Evolutionary conservation across 169 alveolate species (phyloP).

Genomic region (Amoebophrya sp.): DNA sequence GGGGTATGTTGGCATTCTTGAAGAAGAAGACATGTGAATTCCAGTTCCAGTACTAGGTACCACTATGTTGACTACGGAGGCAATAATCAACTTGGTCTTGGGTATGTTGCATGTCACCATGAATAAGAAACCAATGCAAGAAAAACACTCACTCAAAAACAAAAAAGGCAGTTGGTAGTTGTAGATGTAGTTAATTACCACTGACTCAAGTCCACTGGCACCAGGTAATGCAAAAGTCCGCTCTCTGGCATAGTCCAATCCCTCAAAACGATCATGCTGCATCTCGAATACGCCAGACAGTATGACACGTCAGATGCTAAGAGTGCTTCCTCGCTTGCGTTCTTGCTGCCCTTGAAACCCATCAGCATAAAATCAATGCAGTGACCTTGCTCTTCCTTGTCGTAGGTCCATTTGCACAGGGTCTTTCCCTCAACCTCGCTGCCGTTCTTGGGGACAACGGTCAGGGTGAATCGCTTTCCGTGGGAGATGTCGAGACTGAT

Average conservation of each 20-base stretch:
- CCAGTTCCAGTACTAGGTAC: no score
- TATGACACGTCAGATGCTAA: background rate
- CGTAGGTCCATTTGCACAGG: background rate
- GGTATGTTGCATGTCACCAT: no score
- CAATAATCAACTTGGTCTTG: no score
- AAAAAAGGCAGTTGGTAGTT: no score
- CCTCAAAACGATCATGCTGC: background rate
- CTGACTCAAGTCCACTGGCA: background rate
- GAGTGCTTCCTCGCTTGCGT: background rate
- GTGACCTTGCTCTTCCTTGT: background rate
- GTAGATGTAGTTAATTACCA: background rate
- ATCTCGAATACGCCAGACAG: background rate
- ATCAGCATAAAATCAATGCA: background rate
- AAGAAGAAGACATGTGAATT: no score
- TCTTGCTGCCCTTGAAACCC: constrained; percentile 19
- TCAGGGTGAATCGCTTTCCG: background rate
- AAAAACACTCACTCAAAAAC: no score
- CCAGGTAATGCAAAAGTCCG: background rate
- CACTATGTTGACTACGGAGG: no score
- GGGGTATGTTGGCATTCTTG: no score
- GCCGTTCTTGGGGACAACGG: background rate
- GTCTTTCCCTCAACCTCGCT: background rate
- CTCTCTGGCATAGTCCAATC: background rate
- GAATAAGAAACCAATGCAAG: background rate
- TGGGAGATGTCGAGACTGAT: background rate